These are phyloP conservation scores for Nannizziopsis barbatae DNA, from an alignment of 2,329 filamentous ascomycete species.

Conservation along the genomic window DNA sequence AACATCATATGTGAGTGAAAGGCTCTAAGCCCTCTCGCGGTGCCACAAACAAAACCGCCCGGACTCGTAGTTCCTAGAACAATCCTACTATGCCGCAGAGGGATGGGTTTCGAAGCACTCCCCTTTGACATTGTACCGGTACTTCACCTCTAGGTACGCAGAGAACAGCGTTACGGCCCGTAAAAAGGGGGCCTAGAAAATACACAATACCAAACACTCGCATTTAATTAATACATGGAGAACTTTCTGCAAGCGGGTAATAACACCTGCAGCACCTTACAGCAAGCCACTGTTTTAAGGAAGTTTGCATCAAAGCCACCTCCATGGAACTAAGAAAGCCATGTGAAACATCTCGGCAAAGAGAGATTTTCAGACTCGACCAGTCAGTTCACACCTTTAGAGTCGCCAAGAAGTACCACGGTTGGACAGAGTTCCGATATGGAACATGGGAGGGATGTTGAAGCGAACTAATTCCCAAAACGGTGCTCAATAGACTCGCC, in stretches of 20 bases:
- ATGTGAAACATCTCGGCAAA: no score
- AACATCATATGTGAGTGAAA: background rate
- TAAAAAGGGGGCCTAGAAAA: background rate
- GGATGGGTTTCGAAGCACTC: background rate
- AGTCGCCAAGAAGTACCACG: no score
- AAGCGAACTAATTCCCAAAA: background rate
- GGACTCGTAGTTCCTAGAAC: background rate
- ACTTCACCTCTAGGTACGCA: background rate
- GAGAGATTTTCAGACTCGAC: background rate
- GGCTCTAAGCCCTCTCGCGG: background rate
- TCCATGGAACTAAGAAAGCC: background rate
- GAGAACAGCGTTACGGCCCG: background rate
- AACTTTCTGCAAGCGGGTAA: slow-evolving; percentile 3
- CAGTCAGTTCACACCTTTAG: background rate
- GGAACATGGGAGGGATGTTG: no score
- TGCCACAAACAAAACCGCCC: background rate
- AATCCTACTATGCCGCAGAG: background rate
- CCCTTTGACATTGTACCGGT: slow-evolving; percentile 5
- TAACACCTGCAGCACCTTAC: background rate
- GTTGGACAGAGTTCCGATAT: no score
- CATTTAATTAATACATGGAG: no score
- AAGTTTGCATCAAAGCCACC: slow-evolving; percentile 5
- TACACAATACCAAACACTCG: background rate
- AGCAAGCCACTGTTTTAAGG: background rate
- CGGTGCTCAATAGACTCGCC: slow-evolving; percentile 4